phyloP scores from a whole-genome alignment of 306 rosid genomes.

The Sindora glabra region DNA sequence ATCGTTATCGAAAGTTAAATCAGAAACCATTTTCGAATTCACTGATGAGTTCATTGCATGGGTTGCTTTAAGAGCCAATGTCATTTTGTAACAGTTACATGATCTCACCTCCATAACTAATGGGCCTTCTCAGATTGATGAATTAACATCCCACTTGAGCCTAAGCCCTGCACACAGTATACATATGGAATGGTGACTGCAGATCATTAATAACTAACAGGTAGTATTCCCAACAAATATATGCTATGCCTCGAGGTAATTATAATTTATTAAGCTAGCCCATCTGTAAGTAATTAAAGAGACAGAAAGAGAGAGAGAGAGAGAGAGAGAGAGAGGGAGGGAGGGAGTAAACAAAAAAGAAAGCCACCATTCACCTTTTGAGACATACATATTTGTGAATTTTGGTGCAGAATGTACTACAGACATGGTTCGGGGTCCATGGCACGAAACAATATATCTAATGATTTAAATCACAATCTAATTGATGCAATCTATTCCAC shows the following conservation, averaged over 20 bases:
- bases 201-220: too few relatives aligned
- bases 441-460: constrained; percentile 4
- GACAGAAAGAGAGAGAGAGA: too few relatives aligned
- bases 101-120: constrained; percentile 45
- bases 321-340: too few relatives aligned
- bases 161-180: constrained; percentile 19
- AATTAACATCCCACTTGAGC: constrained; percentile 26
- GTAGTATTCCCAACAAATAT: too few relatives aligned
- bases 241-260: too few relatives aligned
- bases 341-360: not conserved
- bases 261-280: too few relatives aligned
- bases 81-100: constrained; percentile 43
- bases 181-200: too few relatives aligned
- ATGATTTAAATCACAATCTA: not conserved
- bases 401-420: not conserved
- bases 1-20: constrained; percentile 25
- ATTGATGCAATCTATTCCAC: constrained; percentile 15
- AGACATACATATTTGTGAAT: too few relatives aligned
- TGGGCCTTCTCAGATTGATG: constrained; percentile 27
- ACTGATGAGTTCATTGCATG: constrained; percentile 35
- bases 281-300: too few relatives aligned
- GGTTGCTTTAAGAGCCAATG: constrained; percentile 43
- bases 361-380: constrained; percentile 19
- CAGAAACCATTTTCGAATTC: constrained; percentile 17
- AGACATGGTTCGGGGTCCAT: not conserved